These are phyloP conservation scores for Coniella lustricola DNA, from an alignment of 2,329 filamentous ascomycete genomes.

Conservation along the genomic window DNA sequence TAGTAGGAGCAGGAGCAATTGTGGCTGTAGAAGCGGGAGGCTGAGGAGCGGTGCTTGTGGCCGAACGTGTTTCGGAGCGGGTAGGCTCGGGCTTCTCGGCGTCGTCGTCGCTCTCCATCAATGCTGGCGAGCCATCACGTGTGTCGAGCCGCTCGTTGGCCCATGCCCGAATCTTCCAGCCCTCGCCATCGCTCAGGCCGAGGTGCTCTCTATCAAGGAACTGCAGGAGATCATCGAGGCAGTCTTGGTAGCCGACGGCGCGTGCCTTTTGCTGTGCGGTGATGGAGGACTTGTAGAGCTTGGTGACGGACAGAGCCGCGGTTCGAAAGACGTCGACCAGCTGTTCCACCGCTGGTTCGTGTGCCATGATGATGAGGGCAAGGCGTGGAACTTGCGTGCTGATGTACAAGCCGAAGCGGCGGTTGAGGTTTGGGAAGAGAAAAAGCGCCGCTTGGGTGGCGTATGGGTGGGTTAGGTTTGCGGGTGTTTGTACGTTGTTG, in stretches of 20 bases:
- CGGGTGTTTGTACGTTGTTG: no score
- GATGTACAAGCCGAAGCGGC: no score
- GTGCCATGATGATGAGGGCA: conserved; percentile 23
- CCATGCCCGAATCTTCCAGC: conserved; percentile 54
- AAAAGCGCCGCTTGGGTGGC: no score
- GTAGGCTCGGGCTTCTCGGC: conserved; percentile 53
- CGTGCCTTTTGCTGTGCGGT: conserved; percentile 69
- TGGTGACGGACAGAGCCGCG: conserved; percentile 88
- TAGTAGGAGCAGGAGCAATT: not conserved
- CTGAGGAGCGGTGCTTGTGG: conserved; percentile 28
- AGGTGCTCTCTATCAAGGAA: conserved; percentile 80
- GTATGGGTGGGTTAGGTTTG: no score
- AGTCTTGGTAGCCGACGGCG: conserved; percentile 84
- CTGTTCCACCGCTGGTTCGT: conserved; percentile 46
- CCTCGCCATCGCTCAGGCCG: conserved; percentile 73
- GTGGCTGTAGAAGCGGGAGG: not conserved
- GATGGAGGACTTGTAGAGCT: conserved; percentile 88
- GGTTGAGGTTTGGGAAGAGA: no score
- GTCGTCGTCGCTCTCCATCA: conserved; percentile 50
- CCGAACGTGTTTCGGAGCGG: conserved; percentile 49
- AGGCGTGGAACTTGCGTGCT: no score
- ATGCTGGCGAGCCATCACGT: conserved; percentile 41
- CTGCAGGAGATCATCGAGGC: conserved; percentile 77
- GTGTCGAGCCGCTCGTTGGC: conserved; percentile 64
- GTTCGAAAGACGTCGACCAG: conserved; percentile 86